Base-by-base conservation (phyloP, 257 asterid species). In the Perilla frutescens region DNA sequence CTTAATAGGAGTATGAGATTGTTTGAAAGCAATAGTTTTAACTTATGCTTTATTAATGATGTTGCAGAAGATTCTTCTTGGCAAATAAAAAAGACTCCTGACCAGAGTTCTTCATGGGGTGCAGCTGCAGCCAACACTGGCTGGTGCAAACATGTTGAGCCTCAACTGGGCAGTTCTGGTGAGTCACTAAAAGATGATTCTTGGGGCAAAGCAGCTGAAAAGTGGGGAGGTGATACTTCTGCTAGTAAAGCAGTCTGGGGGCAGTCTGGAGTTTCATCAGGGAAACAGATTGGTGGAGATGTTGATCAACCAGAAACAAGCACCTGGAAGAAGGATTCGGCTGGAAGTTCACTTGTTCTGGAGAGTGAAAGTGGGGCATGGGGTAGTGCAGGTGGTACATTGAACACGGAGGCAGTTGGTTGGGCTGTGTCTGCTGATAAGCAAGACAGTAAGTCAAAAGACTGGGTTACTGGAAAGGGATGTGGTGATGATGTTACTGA, bases 81-180 rank as follows among this genome's bases (percentile, higher is more conserved):
- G 98, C 84, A 77, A 77, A 39, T 53, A 14, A 87, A 84, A 71
- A 70, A 78, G 50, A 56, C 88, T 79, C 71, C 87, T 29, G 61
- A 62, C 78, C 85, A 81, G 71, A 82, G 73, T 80, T 60, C 90
- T 64, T 80, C 91, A 44, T 92, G 97, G 98, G 94, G 92, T 78
- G 88, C 88, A 65, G 75, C 89, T 65, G 85, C 76, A 69, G 84
- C 84, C 45, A 82, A 68, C 79, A 76, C 67, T 80, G 86, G 89
- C 74, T 88, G 96, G 93, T 93, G 91, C 56, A 87, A 85, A 79
- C 77, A 85, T 20, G 79, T 66, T 55, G 85, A 80, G 65, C 67
- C 87, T 66, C 76, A 56, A 74, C 70, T 58, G 49, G 82, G 61
- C 39, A 64, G 75, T 75, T 61, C 83, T 12, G 74, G 61, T 63